Base-by-base conservation (phyloP, 1,139 yeast species). In the Taphrina communis region DNA sequence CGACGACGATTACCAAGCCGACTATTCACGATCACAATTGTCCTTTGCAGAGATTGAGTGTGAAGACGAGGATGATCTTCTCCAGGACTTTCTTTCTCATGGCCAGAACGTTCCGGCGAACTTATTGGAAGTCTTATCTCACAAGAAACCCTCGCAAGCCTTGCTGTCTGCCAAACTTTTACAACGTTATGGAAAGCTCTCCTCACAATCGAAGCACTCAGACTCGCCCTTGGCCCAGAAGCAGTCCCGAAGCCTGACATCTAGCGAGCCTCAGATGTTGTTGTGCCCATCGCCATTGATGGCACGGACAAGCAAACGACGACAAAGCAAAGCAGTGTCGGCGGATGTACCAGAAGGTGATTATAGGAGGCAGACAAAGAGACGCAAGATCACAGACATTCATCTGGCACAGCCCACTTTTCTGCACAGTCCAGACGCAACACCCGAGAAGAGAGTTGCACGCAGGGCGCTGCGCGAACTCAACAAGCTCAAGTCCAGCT, bases 61-160 rank as follows among this genome's bases (percentile, higher is more conserved):
- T 25, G 60, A 53, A 35, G 67, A 63, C n/a, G 67, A 63, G 31
- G 36, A 63, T 46, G 67, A 63, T 44, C 67, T 63, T 38, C 31
- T 55, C 6, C 38, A 42, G 6, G 39, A 41, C 11, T 31, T 38
- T 19, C 58, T 35, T 6, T 35, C 58, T 7, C 21, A 36, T 12
- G 21, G 36, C 21, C 35, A 35, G 42, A 17, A 17, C 12, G 19
- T 53, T 1, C 41, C 58, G 17, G 21, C 14, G 21, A 39, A n/a
- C 14, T 31, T 56, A 6, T 50, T 56, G 8, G 36, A 38, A 56
- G 50, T 17, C 31, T 41, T 41, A 50, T 39, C 60, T 17, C 42
- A 35, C 21, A 53, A 53, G 42, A 53, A 53, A 17, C 2, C 11
- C 25, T 36, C 58, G 2, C 44, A 53, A 2, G 8, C 42, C 14